Percentiles rank a stretch among this genome's conserved stretches.
These are phyloP conservation scores for Oidiodendron maius DNA, from an alignment of 495 filamentous ascomycete genomes.

Conservation along the genomic window DNA sequence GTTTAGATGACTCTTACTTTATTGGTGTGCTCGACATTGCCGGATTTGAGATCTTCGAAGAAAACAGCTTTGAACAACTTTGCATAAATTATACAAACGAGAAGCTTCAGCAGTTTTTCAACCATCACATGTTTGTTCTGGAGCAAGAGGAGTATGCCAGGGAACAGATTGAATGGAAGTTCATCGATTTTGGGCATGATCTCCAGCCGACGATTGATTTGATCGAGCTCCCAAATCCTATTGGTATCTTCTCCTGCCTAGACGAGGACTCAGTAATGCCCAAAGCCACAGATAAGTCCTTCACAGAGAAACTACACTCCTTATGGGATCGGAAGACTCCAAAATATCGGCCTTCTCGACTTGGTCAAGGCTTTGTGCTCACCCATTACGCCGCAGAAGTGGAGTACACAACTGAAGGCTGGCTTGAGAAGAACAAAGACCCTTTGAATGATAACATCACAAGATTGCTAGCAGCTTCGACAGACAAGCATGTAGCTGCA, in stretches of 20 bases:
- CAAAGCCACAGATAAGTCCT: conserved; percentile 93
- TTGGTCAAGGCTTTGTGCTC: conserved; percentile 92
- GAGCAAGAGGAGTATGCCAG: conserved; percentile 98
- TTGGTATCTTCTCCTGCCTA: conserved; percentile 97
- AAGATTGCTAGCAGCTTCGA: conserved; percentile 74
- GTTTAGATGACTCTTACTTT: conserved; percentile 83
- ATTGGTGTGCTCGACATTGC: conserved; percentile 99
- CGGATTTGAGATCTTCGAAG: conserved; percentile 97
- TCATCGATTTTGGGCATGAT: conserved; percentile 98
- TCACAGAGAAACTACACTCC: conserved; percentile 94
- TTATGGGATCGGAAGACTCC: conserved; percentile 94
- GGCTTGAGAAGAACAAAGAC: conserved; percentile 99
- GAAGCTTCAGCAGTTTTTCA: conserved; percentile 99
- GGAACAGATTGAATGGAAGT: conserved; percentile 99
- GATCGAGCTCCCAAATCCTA: conserved; percentile 92
- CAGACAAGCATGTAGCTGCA: conserved; percentile 73
- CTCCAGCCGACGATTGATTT: conserved; percentile 97
- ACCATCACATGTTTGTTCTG: conserved; percentile 99
- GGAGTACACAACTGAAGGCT: conserved; percentile 90
- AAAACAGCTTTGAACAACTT: conserved; percentile 97
- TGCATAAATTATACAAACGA: conserved; percentile 99
- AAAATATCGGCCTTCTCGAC: conserved; percentile 84
- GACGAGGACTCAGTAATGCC: conserved; percentile 99
- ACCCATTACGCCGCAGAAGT: conserved; percentile 98
- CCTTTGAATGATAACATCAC: conserved; percentile 96